Base-by-base conservation (phyloP, 164 flowering plant genomes). In the Berberis thunbergii region DNA sequence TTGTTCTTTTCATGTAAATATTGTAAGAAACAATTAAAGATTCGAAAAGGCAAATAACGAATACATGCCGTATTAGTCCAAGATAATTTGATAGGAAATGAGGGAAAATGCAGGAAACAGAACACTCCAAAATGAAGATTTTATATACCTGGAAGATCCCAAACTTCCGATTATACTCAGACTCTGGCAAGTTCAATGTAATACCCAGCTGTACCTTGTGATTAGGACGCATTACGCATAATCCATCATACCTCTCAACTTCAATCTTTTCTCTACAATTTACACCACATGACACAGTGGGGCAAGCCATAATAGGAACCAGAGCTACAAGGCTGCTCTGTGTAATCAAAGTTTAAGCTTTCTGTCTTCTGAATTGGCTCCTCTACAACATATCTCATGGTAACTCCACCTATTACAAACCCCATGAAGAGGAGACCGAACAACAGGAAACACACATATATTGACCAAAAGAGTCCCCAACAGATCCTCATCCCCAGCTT, bases 391-490 rank as follows among this genome's bases (percentile, higher is more conserved):
- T 61, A 61, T 64, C 80, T 70, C 85, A 84, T 79, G 9, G 84
- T 43, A 46, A 87, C 43, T 6, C 87, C 89, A n/a, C 95, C 76
- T 46, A 80, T 11, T 6, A 83, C 60, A 72, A 89, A 77, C 1
- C 91, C 80, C 4, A 69, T 55, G 0, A 83, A 60, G 66, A 91
- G 69, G 46, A 89, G 64, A 4, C 80, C 79, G 39, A 74, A 70
- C 69, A 94, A 70, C 11, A 89, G 59, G 48, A 65, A 53, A 67
- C 83, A 70, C 10, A 85, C 89, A 68, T 84, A 90, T 44, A 55
- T 45, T 2, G 89, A 77, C 93, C 96, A 89, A 41, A 91, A 72
- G 41, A 83, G 65, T 7, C 91, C 96, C 88, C 86, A 85, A 2
- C 79, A 73, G 7, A 75, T 62, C 59, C 71, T 79, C 59, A 73